Evolutionary conservation across 179 eudicot genomes (phyloP).

Genomic region (Spinacia oleracea): DNA sequence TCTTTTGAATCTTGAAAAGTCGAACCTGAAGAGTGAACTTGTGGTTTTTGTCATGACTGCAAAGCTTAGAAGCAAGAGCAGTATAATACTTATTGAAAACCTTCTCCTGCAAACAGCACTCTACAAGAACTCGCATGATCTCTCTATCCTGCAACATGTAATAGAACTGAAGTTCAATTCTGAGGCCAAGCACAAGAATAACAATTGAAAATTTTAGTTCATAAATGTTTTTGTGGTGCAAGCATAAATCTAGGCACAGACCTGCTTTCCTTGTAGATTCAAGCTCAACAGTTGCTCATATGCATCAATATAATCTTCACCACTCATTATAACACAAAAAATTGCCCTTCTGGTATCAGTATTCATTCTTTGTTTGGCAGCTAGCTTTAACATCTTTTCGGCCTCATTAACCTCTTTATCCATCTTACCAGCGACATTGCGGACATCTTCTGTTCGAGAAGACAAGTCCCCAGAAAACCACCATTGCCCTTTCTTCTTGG

Average conservation of each 20-base stretch:
- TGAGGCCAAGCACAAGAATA: slow-evolving; percentile 1
- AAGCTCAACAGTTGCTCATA: slow-evolving; percentile 89
- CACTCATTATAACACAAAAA: slow-evolving; percentile 92
- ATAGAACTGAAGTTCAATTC: not conserved
- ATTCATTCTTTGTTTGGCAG: slow-evolving; percentile 87
- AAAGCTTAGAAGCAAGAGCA: slow-evolving; percentile 77
- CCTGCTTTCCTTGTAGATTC: slow-evolving; percentile 95
- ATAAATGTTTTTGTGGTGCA: not conserved
- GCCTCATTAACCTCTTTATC: slow-evolving; percentile 78
- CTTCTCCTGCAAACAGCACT: slow-evolving; percentile 95
- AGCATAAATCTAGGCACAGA: slow-evolving; percentile 23
- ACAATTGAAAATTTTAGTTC: not conserved
- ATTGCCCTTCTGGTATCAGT: slow-evolving; percentile 93
- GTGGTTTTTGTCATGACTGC: slow-evolving; percentile 90
- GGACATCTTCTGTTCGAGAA: slow-evolving; percentile 39
- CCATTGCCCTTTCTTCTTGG: slow-evolving; percentile 92
- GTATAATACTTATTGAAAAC: slow-evolving; percentile 83
- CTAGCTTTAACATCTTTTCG: slow-evolving; percentile 86
- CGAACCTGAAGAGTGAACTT: slow-evolving; percentile 83
- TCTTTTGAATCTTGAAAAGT: slow-evolving; percentile 3
- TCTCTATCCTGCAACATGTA: slow-evolving; percentile 77
- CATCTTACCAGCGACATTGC: slow-evolving; percentile 64
- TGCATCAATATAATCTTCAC: slow-evolving; percentile 91
- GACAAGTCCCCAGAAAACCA: slow-evolving; percentile 75
- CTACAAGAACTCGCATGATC: slow-evolving; percentile 83